Conservation (phyloP, 352 stramenopile species). For the Phytophthora quininea region DNA sequence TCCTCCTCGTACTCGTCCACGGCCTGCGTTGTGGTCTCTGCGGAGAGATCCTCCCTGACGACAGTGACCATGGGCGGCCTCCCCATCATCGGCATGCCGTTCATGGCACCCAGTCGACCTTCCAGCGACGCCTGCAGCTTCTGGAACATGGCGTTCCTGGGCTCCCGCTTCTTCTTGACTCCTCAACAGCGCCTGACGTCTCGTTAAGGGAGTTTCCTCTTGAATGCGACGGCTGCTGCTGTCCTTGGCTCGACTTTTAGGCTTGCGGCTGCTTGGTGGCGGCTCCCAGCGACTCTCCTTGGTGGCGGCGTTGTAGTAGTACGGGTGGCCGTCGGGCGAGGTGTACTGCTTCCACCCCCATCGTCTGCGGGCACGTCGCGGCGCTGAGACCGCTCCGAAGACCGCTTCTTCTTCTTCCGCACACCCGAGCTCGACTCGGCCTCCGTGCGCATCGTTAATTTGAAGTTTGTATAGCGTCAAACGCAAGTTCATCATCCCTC, state of each 20-base stretch:
- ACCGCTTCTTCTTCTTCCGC: constrained; percentile 31
- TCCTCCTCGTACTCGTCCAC: constrained; percentile 59
- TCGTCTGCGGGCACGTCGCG: constrained; percentile 18
- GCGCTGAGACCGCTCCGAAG: constrained; percentile 14
- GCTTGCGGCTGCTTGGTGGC: constrained; percentile 26
- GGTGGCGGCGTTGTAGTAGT: constrained; percentile 72
- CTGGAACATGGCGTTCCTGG: constrained; percentile 49
- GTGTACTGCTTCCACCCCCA: constrained; percentile 56
- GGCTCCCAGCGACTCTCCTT: constrained; percentile 72
- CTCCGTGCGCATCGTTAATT: constrained; percentile 3
- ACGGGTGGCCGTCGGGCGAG: constrained; percentile 58
- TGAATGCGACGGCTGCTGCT: constrained; percentile 11
- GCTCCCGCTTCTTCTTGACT: constrained; percentile 17
- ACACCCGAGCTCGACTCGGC: not conserved
- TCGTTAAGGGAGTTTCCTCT: not conserved
- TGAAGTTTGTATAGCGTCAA: not conserved
- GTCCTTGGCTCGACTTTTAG: constrained; percentile 8
- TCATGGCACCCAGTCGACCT: constrained; percentile 33
- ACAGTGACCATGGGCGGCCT: constrained; percentile 40
- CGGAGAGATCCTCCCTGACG: constrained; percentile 13
- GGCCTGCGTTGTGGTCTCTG: constrained; percentile 12
- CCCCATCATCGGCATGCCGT: constrained; percentile 23
- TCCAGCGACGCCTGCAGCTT: constrained; percentile 66
- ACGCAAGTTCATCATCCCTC: not conserved
- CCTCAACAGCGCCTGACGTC: constrained; percentile 7